Conservation (phyloP, 2,329 filamentous ascomycete genomes). For the Rhynchosporium agropyri region DNA sequence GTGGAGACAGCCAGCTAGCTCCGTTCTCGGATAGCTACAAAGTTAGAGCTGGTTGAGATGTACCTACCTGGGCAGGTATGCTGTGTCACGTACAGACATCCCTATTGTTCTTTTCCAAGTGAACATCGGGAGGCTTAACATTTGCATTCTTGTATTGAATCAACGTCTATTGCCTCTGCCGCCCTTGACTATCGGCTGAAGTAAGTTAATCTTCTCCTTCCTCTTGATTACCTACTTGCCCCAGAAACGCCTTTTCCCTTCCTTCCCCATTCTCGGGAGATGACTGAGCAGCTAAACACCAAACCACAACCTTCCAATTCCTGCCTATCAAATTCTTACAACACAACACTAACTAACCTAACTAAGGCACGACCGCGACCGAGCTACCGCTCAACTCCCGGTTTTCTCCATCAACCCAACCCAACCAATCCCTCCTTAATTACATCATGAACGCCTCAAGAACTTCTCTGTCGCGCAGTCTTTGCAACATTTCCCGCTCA, state of each 20-base stretch:
- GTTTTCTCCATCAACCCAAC: neutral
- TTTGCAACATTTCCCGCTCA: constrained; percentile 18
- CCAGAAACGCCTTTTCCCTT: neutral
- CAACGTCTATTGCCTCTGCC: neutral
- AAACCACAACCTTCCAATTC: constrained; percentile 14
- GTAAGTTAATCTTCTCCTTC: neutral
- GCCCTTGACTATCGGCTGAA: constrained; percentile 20
- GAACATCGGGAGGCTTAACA: too few species aligned
- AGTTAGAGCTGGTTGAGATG: too few species aligned
- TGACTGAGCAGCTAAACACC: constrained; percentile 1
- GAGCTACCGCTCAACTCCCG: constrained; percentile 10
- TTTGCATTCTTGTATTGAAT: too few species aligned
- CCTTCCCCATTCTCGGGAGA: constrained; percentile 5
- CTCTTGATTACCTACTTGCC: constrained; percentile 8
- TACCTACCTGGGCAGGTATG: too few species aligned
- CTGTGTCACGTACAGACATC: too few species aligned
- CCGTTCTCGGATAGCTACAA: too few species aligned
- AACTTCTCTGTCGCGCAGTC: constrained; percentile 24
- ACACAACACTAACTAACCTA: constrained; percentile 4
- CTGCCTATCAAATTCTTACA: constrained; percentile 4
- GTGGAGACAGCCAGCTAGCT: too few species aligned
- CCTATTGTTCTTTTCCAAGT: too few species aligned
- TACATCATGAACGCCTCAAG: constrained; percentile 29
- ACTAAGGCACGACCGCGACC: constrained; percentile 11
- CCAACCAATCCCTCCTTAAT: neutral